Evolutionary conservation across 768 basidiomycete genomes (phyloP).

Genomic region (Leccinum obscurum): DNA sequence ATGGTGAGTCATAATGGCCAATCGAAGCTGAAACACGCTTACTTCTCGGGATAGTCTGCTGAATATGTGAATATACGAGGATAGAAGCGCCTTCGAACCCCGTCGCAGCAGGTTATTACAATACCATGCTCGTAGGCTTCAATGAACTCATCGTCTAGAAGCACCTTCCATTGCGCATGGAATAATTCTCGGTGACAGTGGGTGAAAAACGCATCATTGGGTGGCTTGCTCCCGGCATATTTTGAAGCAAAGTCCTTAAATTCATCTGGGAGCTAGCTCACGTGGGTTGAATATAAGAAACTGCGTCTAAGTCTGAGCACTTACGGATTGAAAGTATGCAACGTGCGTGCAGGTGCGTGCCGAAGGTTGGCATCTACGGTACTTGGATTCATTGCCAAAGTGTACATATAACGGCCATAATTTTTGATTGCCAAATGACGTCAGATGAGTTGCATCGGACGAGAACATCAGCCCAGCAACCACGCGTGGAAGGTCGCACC

Average conservation of each 20-base stretch:
- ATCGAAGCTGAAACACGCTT: background rate
- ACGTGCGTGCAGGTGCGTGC: background rate
- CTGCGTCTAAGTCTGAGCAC: background rate
- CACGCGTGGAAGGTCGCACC: background rate
- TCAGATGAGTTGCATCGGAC: background rate
- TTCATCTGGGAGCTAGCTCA: background rate
- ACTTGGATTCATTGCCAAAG: background rate
- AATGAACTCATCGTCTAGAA: background rate
- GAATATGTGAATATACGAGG: background rate
- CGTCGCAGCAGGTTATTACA: background rate
- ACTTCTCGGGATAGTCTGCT: background rate
- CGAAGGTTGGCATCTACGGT: background rate
- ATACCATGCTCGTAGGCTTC: background rate
- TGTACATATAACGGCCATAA: background rate
- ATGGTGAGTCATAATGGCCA: background rate
- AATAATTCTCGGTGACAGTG: background rate
- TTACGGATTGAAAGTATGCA: background rate
- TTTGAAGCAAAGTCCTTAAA: background rate
- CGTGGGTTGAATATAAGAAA: background rate
- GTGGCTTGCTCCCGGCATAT: background rate
- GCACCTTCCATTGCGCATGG: background rate
- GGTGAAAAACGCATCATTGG: background rate
- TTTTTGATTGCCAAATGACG: background rate
- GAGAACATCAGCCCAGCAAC: background rate
- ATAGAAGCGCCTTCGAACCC: background rate